Conservation (phyloP, 805 yeast species). For the Myxozyma mucilagina region DNA sequence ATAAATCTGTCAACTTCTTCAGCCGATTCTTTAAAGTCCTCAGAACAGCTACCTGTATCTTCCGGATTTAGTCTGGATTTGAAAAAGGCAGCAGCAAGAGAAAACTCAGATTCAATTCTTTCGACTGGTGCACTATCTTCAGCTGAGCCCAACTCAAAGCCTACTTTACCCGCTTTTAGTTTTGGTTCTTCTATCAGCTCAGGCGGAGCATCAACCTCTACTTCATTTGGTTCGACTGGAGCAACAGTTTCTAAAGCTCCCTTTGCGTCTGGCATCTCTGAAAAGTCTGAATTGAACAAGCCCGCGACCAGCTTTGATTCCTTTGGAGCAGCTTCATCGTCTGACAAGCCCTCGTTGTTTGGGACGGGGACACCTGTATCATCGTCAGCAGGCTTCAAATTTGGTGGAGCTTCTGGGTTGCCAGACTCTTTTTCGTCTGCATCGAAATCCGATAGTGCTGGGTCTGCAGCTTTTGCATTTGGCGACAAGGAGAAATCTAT, state of each 20-base stretch:
- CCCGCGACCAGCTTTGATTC: slow-evolving; percentile 1
- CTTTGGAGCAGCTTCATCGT: neutral
- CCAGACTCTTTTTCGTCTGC: neutral
- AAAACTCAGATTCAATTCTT: no score
- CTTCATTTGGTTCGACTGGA: neutral
- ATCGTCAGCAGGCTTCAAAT: neutral
- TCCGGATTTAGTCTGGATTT: no score
- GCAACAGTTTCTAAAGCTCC: neutral
- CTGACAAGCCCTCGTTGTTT: neutral
- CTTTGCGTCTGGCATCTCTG: neutral
- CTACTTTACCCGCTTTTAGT: no score
- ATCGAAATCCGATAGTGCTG: neutral
- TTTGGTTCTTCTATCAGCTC: neutral
- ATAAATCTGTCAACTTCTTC: neutral
- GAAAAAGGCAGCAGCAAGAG: no score
- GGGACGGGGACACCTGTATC: neutral
- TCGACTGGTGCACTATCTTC: no score
- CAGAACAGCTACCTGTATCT: no score
- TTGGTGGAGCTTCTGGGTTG: neutral
- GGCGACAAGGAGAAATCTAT: neutral
- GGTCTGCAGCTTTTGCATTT: neutral
- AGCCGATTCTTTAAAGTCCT: neutral
- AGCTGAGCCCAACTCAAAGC: no score
- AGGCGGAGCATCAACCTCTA: neutral
- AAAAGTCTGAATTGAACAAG: neutral